Conservation (phyloP, 169 alveolate species). For the Blepharisma undulans region DNA sequence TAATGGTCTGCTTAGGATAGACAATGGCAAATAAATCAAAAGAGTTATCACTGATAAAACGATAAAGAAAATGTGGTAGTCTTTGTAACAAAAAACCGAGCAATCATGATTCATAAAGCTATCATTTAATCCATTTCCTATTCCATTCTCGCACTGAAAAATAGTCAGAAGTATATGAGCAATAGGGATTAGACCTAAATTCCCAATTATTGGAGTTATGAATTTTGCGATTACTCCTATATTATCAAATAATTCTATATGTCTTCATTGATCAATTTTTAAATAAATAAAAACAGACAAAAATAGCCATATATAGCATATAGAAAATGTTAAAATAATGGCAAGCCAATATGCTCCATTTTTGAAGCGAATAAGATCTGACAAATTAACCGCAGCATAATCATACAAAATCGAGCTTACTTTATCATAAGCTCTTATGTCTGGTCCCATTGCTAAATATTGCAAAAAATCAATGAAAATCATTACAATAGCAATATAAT, state of each 20-base stretch:
- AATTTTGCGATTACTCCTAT: background rate
- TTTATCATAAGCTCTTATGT: background rate
- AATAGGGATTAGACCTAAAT: background rate
- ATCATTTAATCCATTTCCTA: background rate
- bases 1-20: background rate
- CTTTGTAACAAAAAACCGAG: background rate
- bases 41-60: background rate
- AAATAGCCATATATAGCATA: background rate
- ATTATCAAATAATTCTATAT: background rate
- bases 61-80: background rate
- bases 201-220: background rate
- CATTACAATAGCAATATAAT: background rate
- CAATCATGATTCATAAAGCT: background rate
- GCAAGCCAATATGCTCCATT: slow-evolving; percentile 22
- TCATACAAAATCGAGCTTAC: background rate
- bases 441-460: background rate
- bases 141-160: background rate
- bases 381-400: background rate
- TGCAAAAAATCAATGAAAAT: background rate
- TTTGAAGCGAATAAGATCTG: background rate
- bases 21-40: background rate
- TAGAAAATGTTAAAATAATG: background rate
- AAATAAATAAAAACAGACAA: background rate
- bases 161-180: background rate
- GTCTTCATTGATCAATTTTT: background rate